Evolutionary conservation across 192 early-diverging fungal genomes (phyloP).

Genomic region (Coemansia asiatica): DNA sequence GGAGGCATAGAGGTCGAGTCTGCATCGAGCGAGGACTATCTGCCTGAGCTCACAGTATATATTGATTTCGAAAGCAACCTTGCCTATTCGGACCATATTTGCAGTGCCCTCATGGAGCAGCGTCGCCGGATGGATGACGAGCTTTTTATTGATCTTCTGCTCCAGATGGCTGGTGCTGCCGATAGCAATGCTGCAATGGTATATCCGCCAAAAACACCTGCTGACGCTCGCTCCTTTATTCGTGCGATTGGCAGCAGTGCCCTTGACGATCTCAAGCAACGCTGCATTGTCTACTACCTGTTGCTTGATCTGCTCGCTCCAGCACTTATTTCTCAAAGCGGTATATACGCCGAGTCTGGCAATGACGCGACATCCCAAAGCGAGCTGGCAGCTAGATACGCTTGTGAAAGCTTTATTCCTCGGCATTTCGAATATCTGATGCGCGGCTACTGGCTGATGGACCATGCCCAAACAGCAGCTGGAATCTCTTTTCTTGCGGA

Average conservation of each 20-base stretch:
- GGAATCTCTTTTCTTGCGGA: constrained; percentile 43
- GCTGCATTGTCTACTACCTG: constrained; percentile 47
- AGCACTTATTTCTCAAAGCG: constrained; percentile 8
- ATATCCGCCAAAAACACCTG: constrained; percentile 36
- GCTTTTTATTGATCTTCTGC: constrained; percentile 47
- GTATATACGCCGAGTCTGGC: constrained; percentile 11
- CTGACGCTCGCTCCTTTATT: constrained; percentile 20
- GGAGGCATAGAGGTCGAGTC: neutral
- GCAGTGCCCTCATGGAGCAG: constrained; percentile 30
- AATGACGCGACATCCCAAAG: constrained; percentile 12
- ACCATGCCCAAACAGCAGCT: constrained; percentile 35
- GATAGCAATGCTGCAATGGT: neutral
- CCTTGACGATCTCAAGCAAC: constrained; percentile 45
- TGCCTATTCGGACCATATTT: constrained; percentile 21
- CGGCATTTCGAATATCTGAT: constrained; percentile 47
- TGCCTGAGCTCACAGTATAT: constrained; percentile 14
- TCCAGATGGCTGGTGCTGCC: constrained; percentile 37
- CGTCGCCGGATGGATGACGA: constrained; percentile 42
- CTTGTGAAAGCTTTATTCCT: constrained; percentile 28
- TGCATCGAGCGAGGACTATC: neutral
- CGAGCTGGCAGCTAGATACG: constrained; percentile 23
- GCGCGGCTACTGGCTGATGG: constrained; percentile 55
- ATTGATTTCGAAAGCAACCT: constrained; percentile 8
- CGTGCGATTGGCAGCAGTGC: constrained; percentile 26
- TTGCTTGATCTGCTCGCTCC: constrained; percentile 22